Evolutionary conservation across 306 rosid species (phyloP), one percentile per base, ranked within the genome.

Genomic region (Lathyrus oleraceus): DNA sequence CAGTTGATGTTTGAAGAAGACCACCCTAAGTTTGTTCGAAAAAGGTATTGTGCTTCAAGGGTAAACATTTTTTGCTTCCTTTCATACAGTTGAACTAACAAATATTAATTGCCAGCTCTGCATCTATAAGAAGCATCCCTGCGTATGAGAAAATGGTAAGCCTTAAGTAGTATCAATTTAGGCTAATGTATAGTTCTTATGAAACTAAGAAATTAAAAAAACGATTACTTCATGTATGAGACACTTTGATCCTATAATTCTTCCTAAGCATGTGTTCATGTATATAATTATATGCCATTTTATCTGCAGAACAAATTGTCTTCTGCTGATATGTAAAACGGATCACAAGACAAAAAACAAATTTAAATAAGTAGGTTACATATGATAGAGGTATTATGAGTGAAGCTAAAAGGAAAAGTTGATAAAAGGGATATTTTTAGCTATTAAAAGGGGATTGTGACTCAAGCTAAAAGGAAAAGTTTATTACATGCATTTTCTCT

Each of bases 1-100:
- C 91, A 94, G 67, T 80, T 88, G 83, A 84, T 87, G 97, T 82
- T 54, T 56, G 95, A 88, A 56, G 97, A 94, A 87, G 99, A 94
- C 79, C 96, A 87, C 36, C 97, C 99, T 19, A 88, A 91, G 61
- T 88, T 88, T 77, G 86, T 91, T 53, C 99, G 97, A 16, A 86
- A 67, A 81, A 87, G 96, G 97, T 94, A 74, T 16, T 67, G 44
- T 79, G 65, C n/a, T 21, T 72, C 61, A 16, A 10, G 8, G 21
- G 28, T 36, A 4, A 36, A 17, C 64, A 27, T 65, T 32, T 61
- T 36, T 74, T 20, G 53, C 59, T 30, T 27, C 16, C 39, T 15
- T 27, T 43, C 25, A 42, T 56, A 35, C 72, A 57, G 51, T 65
- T 76, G 63, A 62, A 30, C 67, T 68, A 68, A 73, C 48, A 52